These are phyloP conservation scores for Diaporthe citri DNA, from an alignment of 2,329 filamentous ascomycete genomes.

Conservation along the genomic window DNA sequence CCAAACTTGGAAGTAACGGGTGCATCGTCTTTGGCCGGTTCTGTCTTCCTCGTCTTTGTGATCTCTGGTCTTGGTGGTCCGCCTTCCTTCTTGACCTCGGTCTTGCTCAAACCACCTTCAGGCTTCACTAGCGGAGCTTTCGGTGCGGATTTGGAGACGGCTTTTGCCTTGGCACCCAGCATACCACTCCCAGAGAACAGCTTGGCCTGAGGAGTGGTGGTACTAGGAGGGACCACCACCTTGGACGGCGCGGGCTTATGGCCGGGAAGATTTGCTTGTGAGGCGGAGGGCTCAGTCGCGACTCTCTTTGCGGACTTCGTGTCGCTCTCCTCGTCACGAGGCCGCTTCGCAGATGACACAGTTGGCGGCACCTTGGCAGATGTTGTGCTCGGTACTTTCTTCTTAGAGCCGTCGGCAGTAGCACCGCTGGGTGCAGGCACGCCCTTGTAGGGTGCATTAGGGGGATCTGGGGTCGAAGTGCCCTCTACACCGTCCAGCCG, in stretches of 20 bases:
- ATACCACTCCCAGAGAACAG: constrained; percentile 39
- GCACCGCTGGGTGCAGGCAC: constrained; percentile 3
- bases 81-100: constrained; percentile 49
- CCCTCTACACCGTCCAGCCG: constrained; percentile 43
- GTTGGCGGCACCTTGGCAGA: constrained; percentile 44
- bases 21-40: constrained; percentile 50
- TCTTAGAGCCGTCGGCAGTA: constrained; percentile 41
- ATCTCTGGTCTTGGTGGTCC: constrained; percentile 46
- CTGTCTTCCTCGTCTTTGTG: constrained; percentile 43
- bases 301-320: constrained; percentile 54
- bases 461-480: constrained; percentile 40
- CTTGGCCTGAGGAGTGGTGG: constrained; percentile 30
- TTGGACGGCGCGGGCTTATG: constrained; percentile 39
- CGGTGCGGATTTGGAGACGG: constrained; percentile 47
- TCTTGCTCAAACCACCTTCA: constrained; percentile 40
- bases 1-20: constrained; percentile 47
- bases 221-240: constrained; percentile 31
- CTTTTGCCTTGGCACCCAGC: constrained; percentile 40
- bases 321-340: constrained; percentile 55
- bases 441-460: constrained; percentile 17
- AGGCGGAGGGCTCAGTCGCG: constrained; percentile 48
- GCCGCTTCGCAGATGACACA: constrained; percentile 49
- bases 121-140: constrained; percentile 48
- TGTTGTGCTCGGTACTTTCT: constrained; percentile 39
- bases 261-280: constrained; percentile 37